Conservation (phyloP, 805 yeast species). For the Yamadazyma endophytica region DNA sequence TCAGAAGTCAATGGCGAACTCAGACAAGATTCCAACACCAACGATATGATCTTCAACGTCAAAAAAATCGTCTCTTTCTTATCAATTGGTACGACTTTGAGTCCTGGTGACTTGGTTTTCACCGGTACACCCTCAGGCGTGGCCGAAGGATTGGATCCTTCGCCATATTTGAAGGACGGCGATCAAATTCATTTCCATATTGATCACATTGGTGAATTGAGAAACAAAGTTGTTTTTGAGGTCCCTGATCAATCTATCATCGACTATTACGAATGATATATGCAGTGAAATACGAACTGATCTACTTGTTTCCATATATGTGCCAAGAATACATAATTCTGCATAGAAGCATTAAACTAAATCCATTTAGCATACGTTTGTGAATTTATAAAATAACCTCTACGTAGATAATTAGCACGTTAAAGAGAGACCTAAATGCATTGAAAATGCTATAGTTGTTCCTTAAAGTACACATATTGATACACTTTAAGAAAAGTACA, state of each 20-base stretch:
- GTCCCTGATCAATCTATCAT: conserved; percentile 19
- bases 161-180: conserved; percentile 41
- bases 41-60: conserved; percentile 47
- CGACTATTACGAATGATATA: too few relatives aligned
- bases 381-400: too few relatives aligned
- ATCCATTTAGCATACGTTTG: too few relatives aligned
- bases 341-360: too few relatives aligned
- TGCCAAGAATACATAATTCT: too few relatives aligned
- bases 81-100: conserved; percentile 48
- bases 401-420: too few relatives aligned
- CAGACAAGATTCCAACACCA: conserved; percentile 43
- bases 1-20: conserved; percentile 45
- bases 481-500: too few relatives aligned
- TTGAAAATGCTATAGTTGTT: too few relatives aligned
- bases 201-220: conserved; percentile 40
- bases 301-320: too few relatives aligned
- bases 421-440: too few relatives aligned
- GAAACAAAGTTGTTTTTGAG: conserved; percentile 32
- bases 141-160: conserved; percentile 39
- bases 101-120: conserved; percentile 51
- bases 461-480: too few relatives aligned
- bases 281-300: too few relatives aligned
- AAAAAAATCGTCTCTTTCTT: conserved; percentile 42
- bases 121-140: conserved; percentile 59
- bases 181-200: conserved; percentile 41